Conservation (phyloP, 2,329 filamentous ascomycete species). For the Cyclaneusma minus region DNA sequence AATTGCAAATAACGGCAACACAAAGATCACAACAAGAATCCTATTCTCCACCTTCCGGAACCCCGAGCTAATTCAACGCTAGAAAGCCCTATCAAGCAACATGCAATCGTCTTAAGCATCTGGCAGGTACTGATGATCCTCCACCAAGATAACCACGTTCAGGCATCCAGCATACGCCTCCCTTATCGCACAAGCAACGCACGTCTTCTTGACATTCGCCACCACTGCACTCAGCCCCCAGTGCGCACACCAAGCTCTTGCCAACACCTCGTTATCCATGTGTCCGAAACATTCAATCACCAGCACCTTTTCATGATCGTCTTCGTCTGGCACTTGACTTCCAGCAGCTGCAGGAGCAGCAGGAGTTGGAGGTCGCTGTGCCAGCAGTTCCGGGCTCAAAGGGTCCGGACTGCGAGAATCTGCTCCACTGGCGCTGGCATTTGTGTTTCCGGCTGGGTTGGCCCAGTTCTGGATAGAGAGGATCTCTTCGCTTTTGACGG, state of each 20-base stretch:
- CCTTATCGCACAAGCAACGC: constrained; percentile 57
- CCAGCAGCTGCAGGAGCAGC: constrained; percentile 1
- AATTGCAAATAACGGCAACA: no score
- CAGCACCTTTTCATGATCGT: constrained; percentile 49
- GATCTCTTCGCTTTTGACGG: constrained; percentile 46
- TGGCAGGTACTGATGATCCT: constrained; percentile 27
- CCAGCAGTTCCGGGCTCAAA: not conserved
- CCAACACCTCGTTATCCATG: constrained; percentile 61
- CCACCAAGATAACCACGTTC: constrained; percentile 55
- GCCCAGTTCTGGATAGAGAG: constrained; percentile 54
- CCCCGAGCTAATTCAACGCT: not conserved
- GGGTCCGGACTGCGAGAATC: no score
- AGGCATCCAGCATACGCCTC: constrained; percentile 62
- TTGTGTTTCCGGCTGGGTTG: no score
- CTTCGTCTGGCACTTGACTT: constrained; percentile 14
- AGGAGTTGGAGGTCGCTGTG: constrained; percentile 2
- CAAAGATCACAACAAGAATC: no score
- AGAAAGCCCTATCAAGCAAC: not conserved
- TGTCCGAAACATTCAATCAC: constrained; percentile 61
- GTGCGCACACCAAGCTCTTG: constrained; percentile 61
- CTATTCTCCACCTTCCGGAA: not conserved
- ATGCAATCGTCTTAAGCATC: no score
- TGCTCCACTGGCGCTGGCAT: not conserved
- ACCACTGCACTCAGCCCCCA: constrained; percentile 59
- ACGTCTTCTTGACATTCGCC: constrained; percentile 53